Conservation (phyloP, 176 grass and related monocot genomes). For the Eragrostis nindensis region DNA sequence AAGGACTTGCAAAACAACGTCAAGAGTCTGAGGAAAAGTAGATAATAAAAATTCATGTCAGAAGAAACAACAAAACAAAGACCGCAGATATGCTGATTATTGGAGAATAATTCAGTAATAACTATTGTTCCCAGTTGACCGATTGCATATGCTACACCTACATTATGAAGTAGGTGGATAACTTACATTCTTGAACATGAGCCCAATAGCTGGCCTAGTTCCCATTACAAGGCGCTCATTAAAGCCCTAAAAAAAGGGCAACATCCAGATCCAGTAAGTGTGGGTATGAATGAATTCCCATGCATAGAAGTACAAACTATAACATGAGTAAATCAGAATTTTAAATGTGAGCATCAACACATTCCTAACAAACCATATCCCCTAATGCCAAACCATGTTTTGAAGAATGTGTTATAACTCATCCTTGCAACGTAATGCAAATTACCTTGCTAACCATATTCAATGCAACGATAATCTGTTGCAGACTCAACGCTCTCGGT, state of each 20-base stretch:
- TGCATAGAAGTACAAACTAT: conserved; percentile 26
- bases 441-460: conserved; percentile 96
- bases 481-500: conserved; percentile 53
- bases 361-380: neutral
- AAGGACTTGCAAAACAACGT: conserved; percentile 82
- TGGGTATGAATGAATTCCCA: conserved; percentile 12
- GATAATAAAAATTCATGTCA: conserved; percentile 20
- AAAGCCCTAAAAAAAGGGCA: conserved; percentile 72
- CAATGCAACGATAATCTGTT: conserved; percentile 91
- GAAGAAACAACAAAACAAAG: conserved; percentile 30
- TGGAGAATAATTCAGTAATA: neutral
- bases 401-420: conserved; percentile 6
- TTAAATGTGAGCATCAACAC: neutral
- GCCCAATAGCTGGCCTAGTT: conserved; percentile 76
- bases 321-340: conserved; percentile 10
- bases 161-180: conserved; percentile 17
- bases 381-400: conserved; percentile 20
- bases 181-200: conserved; percentile 91
- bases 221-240: conserved; percentile 83
- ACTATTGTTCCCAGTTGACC: neutral
- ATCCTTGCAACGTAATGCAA: conserved; percentile 1
- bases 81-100: neutral
- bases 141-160: conserved; percentile 33
- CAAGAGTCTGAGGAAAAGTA: conserved; percentile 65
- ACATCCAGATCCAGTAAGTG: conserved; percentile 23